A percentile compares a stretch with the other conserved stretches of the same genome.
These are phyloP conservation scores for Neonectria ditissima DNA, from an alignment of 2,329 filamentous ascomycete species.

Conservation along the genomic window DNA sequence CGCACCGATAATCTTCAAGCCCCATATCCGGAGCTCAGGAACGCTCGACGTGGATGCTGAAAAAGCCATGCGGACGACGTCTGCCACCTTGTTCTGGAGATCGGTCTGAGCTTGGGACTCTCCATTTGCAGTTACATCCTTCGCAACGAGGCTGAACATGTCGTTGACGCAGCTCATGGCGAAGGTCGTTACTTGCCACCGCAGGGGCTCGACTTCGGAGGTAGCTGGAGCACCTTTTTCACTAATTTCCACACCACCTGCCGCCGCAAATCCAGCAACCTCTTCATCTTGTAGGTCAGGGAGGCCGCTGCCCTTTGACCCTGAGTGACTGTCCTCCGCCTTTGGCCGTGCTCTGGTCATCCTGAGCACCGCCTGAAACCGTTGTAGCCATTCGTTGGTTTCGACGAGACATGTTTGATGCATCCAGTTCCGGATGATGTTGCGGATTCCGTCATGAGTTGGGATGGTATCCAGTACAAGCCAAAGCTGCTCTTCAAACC, in stretches of 20 bases:
- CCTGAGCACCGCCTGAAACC: slow-evolving; percentile 88
- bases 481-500: slow-evolving; percentile 93
- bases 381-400: slow-evolving; percentile 86
- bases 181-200: slow-evolving; percentile 96
- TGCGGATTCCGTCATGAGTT: slow-evolving; percentile 82
- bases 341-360: slow-evolving; percentile 81
- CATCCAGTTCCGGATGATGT: slow-evolving; percentile 92
- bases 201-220: slow-evolving; percentile 84
- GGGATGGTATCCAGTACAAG: slow-evolving; percentile 84
- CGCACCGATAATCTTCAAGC: slow-evolving; percentile 92
- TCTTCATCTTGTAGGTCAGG: slow-evolving; percentile 96
- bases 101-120: slow-evolving; percentile 82
- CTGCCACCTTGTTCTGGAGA: slow-evolving; percentile 85
- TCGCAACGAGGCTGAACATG: slow-evolving; percentile 81
- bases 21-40: slow-evolving; percentile 88
- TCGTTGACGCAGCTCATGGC: slow-evolving; percentile 90
- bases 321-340: slow-evolving; percentile 60
- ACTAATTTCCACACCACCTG: slow-evolving; percentile 70
- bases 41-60: slow-evolving; percentile 96
- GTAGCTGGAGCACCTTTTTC: slow-evolving; percentile 61
- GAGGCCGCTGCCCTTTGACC: slow-evolving; percentile 61
- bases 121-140: slow-evolving; percentile 81
- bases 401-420: slow-evolving; percentile 86
- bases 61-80: slow-evolving; percentile 96
- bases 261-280: slow-evolving; percentile 92